These are phyloP conservation scores for Aegle marmelos DNA, from an alignment of 345 rosid species.

Conservation along the genomic window DNA sequence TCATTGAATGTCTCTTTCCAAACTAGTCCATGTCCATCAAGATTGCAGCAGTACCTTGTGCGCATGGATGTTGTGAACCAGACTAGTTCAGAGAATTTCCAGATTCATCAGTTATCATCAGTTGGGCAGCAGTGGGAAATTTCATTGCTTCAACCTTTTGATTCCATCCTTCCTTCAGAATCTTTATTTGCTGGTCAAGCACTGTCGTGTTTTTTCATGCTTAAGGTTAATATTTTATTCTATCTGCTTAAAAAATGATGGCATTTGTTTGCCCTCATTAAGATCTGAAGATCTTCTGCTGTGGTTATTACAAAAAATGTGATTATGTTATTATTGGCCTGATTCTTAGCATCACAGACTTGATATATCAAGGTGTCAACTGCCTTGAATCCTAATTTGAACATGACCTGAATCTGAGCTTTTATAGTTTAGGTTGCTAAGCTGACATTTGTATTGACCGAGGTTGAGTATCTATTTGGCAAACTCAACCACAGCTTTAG, in stretches of 20 bases:
- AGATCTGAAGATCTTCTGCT: not conserved
- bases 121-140: constrained; percentile 81
- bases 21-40: constrained; percentile 78
- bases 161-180: constrained; percentile 55
- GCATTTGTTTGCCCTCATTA: not conserved
- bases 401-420: not conserved
- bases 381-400: not conserved
- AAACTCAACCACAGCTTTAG: not conserved
- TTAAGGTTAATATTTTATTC: constrained; percentile 48
- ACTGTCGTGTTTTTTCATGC: constrained; percentile 75
- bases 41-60: constrained; percentile 76
- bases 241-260: not conserved
- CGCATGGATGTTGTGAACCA: constrained; percentile 79
- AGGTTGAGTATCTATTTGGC: not conserved
- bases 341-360: not conserved
- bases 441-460: not conserved
- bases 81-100: constrained; percentile 70
- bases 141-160: constrained; percentile 70
- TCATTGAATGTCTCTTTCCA: constrained; percentile 72
- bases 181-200: constrained; percentile 78
- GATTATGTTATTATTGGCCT: not conserved
- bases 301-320: constrained; percentile 1
- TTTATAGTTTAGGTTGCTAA: constrained; percentile 2
- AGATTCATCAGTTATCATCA: constrained; percentile 74
- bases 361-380: not conserved